A percentile compares a stretch with the other conserved stretches of the same genome.
Evolutionary conservation across 2,329 filamentous ascomycete genomes (phyloP).

Genomic region (Talaromyces sp.): DNA sequence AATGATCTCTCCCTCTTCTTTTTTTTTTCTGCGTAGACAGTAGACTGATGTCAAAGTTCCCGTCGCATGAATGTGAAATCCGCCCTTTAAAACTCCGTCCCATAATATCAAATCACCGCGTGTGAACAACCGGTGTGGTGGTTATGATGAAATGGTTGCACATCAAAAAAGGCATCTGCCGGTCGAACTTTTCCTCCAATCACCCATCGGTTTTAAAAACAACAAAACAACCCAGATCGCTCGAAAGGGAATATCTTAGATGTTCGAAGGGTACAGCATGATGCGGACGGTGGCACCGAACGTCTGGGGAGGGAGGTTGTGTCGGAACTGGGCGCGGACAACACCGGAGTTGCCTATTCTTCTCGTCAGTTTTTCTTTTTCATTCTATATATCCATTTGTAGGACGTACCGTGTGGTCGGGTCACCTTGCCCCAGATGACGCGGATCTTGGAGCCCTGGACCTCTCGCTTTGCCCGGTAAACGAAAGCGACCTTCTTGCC

Average conservation of each 20-base stretch:
- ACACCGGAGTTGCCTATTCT: constrained; percentile 85
- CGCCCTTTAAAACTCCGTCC: neutral
- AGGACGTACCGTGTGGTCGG: constrained; percentile 75
- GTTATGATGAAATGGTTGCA: constrained; percentile 1
- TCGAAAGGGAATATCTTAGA: constrained; percentile 54
- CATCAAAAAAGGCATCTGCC: neutral
- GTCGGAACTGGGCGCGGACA: constrained; percentile 94
- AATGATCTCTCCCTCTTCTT: constrained; percentile 21
- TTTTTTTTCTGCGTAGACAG: constrained; percentile 1
- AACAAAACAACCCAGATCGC: constrained; percentile 9
- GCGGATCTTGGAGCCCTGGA: constrained; percentile 96
- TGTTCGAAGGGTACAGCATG: constrained; percentile 97
- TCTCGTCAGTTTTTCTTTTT: constrained; percentile 9
- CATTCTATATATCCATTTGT: neutral
- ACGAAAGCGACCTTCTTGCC: constrained; percentile 99
- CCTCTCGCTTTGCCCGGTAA: constrained; percentile 91
- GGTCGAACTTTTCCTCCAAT: neutral
- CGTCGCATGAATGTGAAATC: neutral
- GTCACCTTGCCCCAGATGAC: constrained; percentile 99
- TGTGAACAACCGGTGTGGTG: neutral
- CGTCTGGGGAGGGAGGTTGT: constrained; percentile 91
- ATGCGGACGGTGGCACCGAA: constrained; percentile 95
- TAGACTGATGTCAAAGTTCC: neutral
- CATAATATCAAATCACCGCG: neutral
- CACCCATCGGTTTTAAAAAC: neutral